These are phyloP conservation scores for Flueggea neowawraea DNA, from an alignment of 441 rosid species.

Conservation along the genomic window DNA sequence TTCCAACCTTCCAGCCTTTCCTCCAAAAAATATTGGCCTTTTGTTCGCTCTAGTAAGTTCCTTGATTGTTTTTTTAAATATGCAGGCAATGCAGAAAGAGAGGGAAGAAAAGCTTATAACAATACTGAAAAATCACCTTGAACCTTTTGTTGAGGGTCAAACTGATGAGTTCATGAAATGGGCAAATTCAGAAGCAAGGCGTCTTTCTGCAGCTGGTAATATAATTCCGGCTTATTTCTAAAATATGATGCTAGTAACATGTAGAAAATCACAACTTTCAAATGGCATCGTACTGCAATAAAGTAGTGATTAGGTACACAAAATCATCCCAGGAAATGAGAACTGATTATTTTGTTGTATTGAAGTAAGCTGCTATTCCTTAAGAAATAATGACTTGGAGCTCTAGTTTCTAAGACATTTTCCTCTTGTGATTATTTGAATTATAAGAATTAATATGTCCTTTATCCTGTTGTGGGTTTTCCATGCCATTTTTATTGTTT, in stretches of 20 bases:
- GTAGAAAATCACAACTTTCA: no score
- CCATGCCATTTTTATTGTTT: no score
- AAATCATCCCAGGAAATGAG: no score
- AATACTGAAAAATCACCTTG: conserved; percentile 57
- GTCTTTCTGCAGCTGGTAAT: conserved; percentile 76
- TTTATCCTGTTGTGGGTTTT: no score
- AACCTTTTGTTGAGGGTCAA: conserved; percentile 72
- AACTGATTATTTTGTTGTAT: no score
- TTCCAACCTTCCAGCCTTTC: neutral
- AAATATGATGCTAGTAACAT: neutral
- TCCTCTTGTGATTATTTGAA: no score
- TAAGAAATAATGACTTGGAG: no score
- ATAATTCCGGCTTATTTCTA: neutral
- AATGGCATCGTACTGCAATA: no score
- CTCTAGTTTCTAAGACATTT: no score
- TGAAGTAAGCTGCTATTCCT: no score
- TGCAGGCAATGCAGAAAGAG: conserved; percentile 66
- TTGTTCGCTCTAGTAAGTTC: conserved; percentile 6
- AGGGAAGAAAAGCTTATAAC: conserved; percentile 65
- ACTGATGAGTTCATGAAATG: conserved; percentile 55
- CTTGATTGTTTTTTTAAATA: conserved; percentile 1
- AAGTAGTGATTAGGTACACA: no score
- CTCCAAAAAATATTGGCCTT: conserved; percentile 5
- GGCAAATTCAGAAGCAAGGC: conserved; percentile 78
- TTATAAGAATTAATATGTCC: no score